Evolutionary conservation across 768 basidiomycete species (phyloP).

Genomic region (Exidia glandulosa): DNA sequence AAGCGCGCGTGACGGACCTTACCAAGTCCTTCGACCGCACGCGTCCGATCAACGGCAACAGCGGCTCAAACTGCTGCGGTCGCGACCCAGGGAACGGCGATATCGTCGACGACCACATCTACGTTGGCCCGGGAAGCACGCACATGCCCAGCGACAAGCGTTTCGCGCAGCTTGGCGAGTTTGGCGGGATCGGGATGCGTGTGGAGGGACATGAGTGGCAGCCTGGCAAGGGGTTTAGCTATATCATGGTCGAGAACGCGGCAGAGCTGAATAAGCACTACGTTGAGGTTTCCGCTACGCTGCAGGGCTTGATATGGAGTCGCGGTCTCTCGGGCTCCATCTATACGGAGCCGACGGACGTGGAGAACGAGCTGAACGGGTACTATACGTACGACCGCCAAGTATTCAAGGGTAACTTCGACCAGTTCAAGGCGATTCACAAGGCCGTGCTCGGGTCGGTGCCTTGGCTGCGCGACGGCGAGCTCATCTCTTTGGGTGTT

Average conservation of each 20-base stretch:
- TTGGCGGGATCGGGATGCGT: background rate
- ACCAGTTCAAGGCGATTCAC: background rate
- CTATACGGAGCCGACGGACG: background rate
- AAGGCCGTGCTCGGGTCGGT: background rate
- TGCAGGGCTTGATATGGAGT: background rate
- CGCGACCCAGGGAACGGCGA: background rate
- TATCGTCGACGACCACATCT: background rate
- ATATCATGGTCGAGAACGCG: background rate
- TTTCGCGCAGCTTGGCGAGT: background rate
- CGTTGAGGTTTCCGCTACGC: background rate
- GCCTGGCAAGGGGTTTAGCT: background rate
- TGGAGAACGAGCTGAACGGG: background rate
- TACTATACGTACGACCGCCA: background rate
- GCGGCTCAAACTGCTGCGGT: background rate
- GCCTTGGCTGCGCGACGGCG: background rate
- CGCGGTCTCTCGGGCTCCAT: background rate
- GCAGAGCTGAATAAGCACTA: background rate
- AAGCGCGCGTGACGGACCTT: background rate
- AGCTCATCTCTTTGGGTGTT: background rate
- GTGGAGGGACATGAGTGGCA: background rate
- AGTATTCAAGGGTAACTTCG: background rate
- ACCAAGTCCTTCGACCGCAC: background rate
- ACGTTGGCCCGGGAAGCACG: background rate
- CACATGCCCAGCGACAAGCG: background rate
- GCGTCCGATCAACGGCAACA: background rate